Evolutionary conservation across 352 stramenopile species (phyloP).

Genomic region (Phytophthora hibernalis): DNA sequence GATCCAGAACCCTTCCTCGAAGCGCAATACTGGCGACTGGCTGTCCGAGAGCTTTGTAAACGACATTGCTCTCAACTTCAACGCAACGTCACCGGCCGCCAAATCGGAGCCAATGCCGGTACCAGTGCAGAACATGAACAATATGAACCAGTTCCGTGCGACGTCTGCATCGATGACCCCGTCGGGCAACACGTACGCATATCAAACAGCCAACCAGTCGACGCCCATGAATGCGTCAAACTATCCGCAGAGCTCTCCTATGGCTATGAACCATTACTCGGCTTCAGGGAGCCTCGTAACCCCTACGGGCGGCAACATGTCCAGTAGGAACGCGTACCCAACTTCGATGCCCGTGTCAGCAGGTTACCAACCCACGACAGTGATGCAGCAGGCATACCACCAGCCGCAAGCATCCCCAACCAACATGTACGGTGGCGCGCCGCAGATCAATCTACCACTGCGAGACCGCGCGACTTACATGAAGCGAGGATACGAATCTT

Average conservation of each 20-base stretch:
- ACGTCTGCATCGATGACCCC: conserved; percentile 18
- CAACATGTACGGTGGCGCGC: conserved; percentile 39
- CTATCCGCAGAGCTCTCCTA: conserved; percentile 42
- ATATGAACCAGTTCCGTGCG: conserved; percentile 21
- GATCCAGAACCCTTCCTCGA: conserved; percentile 66
- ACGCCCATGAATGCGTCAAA: conserved; percentile 21
- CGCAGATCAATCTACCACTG: conserved; percentile 71
- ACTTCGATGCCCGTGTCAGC: conserved; percentile 27
- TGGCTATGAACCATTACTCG: conserved; percentile 43
- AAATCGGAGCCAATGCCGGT: conserved; percentile 31
- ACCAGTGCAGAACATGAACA: conserved; percentile 26
- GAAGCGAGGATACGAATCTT: conserved; percentile 51
- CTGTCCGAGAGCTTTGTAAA: conserved; percentile 81
- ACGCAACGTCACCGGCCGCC: conserved; percentile 20
- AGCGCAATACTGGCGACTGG: conserved; percentile 78
- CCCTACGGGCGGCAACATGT: conserved; percentile 23
- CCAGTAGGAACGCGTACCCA: conserved; percentile 31
- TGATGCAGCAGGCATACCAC: conserved; percentile 42
- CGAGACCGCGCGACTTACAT: conserved; percentile 64
- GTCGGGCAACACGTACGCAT: conserved; percentile 41
- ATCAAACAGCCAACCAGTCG: conserved; percentile 33
- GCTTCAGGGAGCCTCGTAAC: conserved; percentile 20
- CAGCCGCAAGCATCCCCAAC: conserved; percentile 47
- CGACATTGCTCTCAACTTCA: conserved; percentile 72
- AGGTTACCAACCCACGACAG: conserved; percentile 32